A percentile compares a stretch with the other conserved stretches of the same genome.
These are phyloP conservation scores for Acer yangbiense DNA, from an alignment of 345 rosid genomes.

Conservation along the genomic window DNA sequence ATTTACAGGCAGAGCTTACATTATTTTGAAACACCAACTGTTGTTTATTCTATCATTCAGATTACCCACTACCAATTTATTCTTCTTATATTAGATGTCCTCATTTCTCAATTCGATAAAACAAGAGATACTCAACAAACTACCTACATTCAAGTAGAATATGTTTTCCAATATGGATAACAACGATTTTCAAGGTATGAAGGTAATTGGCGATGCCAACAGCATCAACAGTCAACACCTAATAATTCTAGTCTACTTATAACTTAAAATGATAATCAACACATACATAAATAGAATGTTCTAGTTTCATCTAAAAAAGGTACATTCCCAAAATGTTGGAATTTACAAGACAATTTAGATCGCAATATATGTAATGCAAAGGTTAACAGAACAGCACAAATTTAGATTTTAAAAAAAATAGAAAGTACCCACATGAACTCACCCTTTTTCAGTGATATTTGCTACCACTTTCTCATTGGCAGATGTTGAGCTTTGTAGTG, in stretches of 20 bases:
- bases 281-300: not conserved
- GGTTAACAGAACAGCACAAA: not conserved
- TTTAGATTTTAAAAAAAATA: not conserved
- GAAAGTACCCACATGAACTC: constrained; percentile 18
- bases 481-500: constrained; percentile 34
- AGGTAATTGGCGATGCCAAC: not conserved
- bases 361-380: not conserved
- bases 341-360: not conserved
- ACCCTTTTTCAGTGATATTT: constrained; percentile 52
- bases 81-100: not conserved
- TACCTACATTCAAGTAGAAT: not conserved
- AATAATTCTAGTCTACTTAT: too few species aligned
- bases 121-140: not conserved
- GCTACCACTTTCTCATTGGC: constrained; percentile 31
- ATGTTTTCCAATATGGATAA: not conserved
- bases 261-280: not conserved
- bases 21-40: too few species aligned
- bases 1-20: not conserved
- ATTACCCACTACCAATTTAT: too few species aligned
- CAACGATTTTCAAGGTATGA: not conserved
- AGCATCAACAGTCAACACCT: not conserved
- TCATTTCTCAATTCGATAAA: not conserved
- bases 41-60: too few species aligned
- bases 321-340: not conserved
- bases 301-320: not conserved